Percentiles rank a stretch among this genome's conserved stretches.
Conservation (phyloP, 208 protist species). For the Trypanosoma mega region DNA sequence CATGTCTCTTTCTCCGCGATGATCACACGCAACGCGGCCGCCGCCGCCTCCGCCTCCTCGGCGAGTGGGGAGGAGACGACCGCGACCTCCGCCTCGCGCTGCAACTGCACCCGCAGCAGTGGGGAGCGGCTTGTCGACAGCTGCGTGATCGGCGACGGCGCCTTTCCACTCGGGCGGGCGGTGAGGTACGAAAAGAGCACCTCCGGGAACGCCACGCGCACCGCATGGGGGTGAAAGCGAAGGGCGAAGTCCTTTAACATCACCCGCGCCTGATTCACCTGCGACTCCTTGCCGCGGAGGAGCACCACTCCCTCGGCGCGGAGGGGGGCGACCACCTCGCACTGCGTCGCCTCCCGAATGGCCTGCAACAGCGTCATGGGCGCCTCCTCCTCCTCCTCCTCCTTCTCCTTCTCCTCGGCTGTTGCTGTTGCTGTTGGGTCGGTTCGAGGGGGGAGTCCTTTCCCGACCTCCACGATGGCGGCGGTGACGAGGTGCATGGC, state of each 20-base stretch:
- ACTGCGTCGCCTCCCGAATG: conserved; percentile 33
- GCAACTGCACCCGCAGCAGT: conserved; percentile 44
- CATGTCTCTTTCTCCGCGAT: conserved; percentile 23
- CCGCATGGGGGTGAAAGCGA: conserved; percentile 23
- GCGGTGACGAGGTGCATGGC: conserved; percentile 36
- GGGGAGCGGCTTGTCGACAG: conserved; percentile 27
- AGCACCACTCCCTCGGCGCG: conserved; percentile 40
- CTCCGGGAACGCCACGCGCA: conserved; percentile 31
- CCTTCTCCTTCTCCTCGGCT: background rate
- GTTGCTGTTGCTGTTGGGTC: background rate
- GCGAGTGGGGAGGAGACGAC: conserved; percentile 33
- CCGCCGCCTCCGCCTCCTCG: conserved; percentile 31
- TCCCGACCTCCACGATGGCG: conserved; percentile 23
- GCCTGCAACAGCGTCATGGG: conserved; percentile 36
- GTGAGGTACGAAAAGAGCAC: conserved; percentile 34
- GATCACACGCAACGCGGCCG: conserved; percentile 20
- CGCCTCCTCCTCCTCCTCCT: background rate
- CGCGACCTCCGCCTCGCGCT: conserved; percentile 26
- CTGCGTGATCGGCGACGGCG: conserved; percentile 27
- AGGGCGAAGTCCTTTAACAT: conserved; percentile 47
- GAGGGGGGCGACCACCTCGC: conserved; percentile 36
- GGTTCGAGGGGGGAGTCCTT: no score
- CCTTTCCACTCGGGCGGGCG: conserved; percentile 17
- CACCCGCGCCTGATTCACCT: conserved; percentile 28
- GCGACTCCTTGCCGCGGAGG: conserved; percentile 32